A percentile compares a stretch with the other conserved stretches of the same genome.
phyloP scores from a whole-genome alignment of 176 grass and related monocot species.

The Raddia distichophylla region DNA sequence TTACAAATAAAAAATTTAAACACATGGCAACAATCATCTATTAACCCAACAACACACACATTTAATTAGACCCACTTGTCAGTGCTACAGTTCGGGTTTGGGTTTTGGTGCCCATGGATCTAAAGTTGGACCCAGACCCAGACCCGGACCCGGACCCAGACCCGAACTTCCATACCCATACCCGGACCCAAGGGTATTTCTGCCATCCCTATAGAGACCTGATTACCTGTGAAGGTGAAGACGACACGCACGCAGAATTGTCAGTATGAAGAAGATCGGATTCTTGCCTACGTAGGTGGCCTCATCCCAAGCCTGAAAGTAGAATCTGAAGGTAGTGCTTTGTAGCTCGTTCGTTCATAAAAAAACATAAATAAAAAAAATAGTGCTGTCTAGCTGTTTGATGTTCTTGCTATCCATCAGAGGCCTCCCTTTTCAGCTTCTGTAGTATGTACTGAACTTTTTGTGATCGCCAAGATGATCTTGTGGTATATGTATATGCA shows the following conservation, averaged over 20 bases:
- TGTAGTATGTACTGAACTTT: constrained; percentile 9
- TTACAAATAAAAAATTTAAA: too few relatives aligned
- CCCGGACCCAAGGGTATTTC: too few relatives aligned
- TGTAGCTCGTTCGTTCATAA: constrained; percentile 35
- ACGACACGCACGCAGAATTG: neutral
- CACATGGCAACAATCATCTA: too few relatives aligned
- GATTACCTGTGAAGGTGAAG: neutral
- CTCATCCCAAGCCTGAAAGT: constrained; percentile 13
- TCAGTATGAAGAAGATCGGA: constrained; percentile 37
- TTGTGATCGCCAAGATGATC: neutral
- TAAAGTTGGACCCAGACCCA: too few relatives aligned
- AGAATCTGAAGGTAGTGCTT: neutral
- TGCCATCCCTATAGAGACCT: too few relatives aligned
- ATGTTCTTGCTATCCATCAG: constrained; percentile 22
- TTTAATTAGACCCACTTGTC: too few relatives aligned
- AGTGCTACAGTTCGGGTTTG: too few relatives aligned
- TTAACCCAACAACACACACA: too few relatives aligned
- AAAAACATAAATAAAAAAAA: too few relatives aligned
- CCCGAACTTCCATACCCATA: too few relatives aligned
- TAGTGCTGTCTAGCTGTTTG: constrained; percentile 45
- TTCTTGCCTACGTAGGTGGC: constrained; percentile 49
- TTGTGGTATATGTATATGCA: neutral
- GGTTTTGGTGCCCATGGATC: too few relatives aligned
- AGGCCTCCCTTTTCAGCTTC: neutral
- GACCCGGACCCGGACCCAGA: too few relatives aligned